Conservation (phyloP, 257 asterid species). For the Linaria vulgaris region DNA sequence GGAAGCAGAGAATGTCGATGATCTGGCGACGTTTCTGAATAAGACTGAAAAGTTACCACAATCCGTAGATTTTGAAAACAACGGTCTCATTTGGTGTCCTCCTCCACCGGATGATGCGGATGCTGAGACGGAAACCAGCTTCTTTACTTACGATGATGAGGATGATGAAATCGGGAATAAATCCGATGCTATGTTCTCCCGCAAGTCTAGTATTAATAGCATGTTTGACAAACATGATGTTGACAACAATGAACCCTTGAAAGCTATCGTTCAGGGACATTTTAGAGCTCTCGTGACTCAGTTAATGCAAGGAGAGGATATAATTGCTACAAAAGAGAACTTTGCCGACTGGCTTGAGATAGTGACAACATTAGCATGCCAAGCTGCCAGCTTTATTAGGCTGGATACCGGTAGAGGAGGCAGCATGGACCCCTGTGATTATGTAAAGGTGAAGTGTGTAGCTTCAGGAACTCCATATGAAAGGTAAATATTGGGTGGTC, state of each 20-base stretch:
- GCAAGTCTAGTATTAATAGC: constrained; percentile 39
- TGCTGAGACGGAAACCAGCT: constrained; percentile 55
- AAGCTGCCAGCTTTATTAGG: constrained; percentile 83
- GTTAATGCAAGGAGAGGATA: constrained; percentile 71
- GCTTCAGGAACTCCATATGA: constrained; percentile 83
- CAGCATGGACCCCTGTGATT: constrained; percentile 97
- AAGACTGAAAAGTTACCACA: constrained; percentile 41
- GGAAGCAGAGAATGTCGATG: constrained; percentile 41
- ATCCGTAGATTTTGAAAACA: constrained; percentile 70
- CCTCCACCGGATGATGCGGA: constrained; percentile 68
- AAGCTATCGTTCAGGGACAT: constrained; percentile 69
- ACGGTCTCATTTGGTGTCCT: constrained; percentile 79
- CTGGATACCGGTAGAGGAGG: constrained; percentile 96
- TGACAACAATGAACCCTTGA: constrained; percentile 53
- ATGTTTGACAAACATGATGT: constrained; percentile 43
- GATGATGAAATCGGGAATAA: constrained; percentile 77
- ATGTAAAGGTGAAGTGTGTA: constrained; percentile 83
- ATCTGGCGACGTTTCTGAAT: constrained; percentile 35
- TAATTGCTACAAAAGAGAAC: constrained; percentile 40
- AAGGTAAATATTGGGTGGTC: constrained; percentile 45
- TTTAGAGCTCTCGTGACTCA: constrained; percentile 89
- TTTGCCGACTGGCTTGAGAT: constrained; percentile 72
- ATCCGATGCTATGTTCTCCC: constrained; percentile 38
- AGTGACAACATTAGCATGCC: constrained; percentile 71
- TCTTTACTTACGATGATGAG: constrained; percentile 69